Percentiles rank a stretch among this genome's conserved stretches.
phyloP scores from a whole-genome alignment of 805 yeast genomes.

The Candida maesae region DNA sequence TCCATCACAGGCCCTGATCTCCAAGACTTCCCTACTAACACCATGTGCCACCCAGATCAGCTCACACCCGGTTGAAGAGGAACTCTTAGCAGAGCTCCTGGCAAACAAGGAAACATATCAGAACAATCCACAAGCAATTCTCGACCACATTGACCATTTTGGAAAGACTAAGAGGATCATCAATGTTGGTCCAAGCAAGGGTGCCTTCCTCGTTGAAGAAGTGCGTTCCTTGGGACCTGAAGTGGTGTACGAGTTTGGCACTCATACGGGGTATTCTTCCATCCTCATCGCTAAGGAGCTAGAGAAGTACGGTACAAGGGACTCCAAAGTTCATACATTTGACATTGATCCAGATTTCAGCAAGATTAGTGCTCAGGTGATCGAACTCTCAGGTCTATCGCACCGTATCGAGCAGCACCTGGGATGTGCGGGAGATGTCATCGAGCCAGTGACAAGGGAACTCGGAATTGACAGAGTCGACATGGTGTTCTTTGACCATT shows the following conservation, averaged over 20 bases:
- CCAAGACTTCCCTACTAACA: background rate
- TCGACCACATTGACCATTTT: conserved; percentile 16
- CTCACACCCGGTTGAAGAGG: conserved; percentile 6
- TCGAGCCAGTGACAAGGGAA: conserved; percentile 9
- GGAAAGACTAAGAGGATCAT: conserved; percentile 1
- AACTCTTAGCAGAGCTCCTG: conserved; percentile 8
- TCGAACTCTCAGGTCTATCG: conserved; percentile 20
- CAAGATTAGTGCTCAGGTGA: conserved; percentile 12
- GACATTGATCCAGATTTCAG: conserved; percentile 15
- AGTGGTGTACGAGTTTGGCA: conserved; percentile 21
- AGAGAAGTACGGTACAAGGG: conserved; percentile 2
- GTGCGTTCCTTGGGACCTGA: conserved; percentile 14
- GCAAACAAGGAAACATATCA: conserved; percentile 7
- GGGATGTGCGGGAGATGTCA: conserved; percentile 16
- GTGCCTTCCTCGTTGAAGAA: conserved; percentile 2
- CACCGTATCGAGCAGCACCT: conserved; percentile 14
- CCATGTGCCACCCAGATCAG: too few species aligned
- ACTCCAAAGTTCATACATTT: conserved; percentile 19
- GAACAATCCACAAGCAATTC: conserved; percentile 16
- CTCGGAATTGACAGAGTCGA: conserved; percentile 28
- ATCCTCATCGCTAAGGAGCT: conserved; percentile 19
- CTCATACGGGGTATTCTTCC: conserved; percentile 19
- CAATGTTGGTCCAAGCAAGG: conserved; percentile 12
- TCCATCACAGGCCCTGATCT: too few species aligned
- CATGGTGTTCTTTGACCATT: conserved; percentile 39